Evolutionary conservation across 1,139 yeast genomes (phyloP), one percentile per base, ranked within the genome.

Genomic region (Scheffersomyces parashehatae): DNA sequence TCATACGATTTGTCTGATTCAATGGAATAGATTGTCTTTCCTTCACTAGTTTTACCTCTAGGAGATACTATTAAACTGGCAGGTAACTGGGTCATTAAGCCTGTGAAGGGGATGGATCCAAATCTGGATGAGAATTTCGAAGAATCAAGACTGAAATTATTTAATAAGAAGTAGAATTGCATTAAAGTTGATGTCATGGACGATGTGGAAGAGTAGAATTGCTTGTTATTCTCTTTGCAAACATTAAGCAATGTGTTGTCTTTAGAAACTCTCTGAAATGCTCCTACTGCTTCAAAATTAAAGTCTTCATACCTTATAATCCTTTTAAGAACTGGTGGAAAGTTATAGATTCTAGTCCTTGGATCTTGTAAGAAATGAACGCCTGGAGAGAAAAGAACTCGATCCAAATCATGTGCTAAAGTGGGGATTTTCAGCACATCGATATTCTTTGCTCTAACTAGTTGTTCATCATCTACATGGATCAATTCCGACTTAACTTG

Each of bases 281-380:
- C 70, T 4, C 64, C 51, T 2, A 86, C 68, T 9, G 77, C 70
- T 31, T 75, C 74, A 54, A 83, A 84, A 55, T 87, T 81, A 54
- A 89, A 86, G 38, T 87, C 85, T 31, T 81, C 75, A 35, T 85
- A 75, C n/a, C 81, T 75, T 53, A 86, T 80, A 32, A 91, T 81
- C 12, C 75, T 62, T 51, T 79, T 79, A 42, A 91, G 67, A 46
- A 70, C 72, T 3, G 86, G 82, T 4, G 83, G 71, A 61, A 86
- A 90, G 58, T 88, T 88, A 64, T 75, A 84, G 2, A 82, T 82
- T 40, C 84, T 73, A 0, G 96, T 79, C 47, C 97, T 70, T 14
- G 88, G 84, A 62, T 91, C 97, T 55, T 81, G 83, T 32, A 87
- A 65, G 47, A 80, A 84, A 55, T 91, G 96, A 2, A 89, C 84